phyloP scores from a whole-genome alignment of 495 filamentous ascomycete genomes.

The Hamigera avellanea region DNA sequence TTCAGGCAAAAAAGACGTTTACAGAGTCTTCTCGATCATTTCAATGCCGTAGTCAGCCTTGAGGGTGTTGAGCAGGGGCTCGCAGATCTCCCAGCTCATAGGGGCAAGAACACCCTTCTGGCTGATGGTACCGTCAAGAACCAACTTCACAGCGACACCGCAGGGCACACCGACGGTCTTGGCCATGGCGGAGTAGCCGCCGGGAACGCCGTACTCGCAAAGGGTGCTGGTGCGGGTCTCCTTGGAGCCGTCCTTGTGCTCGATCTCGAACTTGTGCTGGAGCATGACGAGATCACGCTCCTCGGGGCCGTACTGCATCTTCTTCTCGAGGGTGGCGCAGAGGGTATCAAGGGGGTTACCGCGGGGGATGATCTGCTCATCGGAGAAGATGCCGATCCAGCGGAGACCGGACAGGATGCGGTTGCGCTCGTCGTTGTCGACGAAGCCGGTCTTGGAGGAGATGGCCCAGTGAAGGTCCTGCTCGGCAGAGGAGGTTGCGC shows the following conservation, averaged over 20 bases:
- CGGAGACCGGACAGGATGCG: conserved; percentile 65
- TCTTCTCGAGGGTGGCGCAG: conserved; percentile 79
- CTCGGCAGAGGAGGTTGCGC: conserved; percentile 47
- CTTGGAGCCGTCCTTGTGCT: conserved; percentile 61
- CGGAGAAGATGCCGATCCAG: conserved; percentile 84
- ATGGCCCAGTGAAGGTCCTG: conserved; percentile 62
- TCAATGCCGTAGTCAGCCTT: conserved; percentile 51
- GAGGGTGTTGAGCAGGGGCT: conserved; percentile 52
- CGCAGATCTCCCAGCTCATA: conserved; percentile 60
- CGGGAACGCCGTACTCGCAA: conserved; percentile 73
- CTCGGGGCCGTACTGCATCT: conserved; percentile 76
- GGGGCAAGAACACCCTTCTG: conserved; percentile 76
- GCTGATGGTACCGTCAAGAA: conserved; percentile 69
- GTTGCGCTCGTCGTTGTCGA: conserved; percentile 56
- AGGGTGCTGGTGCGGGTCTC: conserved; percentile 75
- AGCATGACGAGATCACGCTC: conserved; percentile 85
- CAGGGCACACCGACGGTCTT: conserved; percentile 62
- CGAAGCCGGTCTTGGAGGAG: conserved; percentile 62
- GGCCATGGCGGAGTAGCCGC: conserved; percentile 83
- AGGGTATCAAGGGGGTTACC: conserved; percentile 82
- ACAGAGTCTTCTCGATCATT: conserved; percentile 32
- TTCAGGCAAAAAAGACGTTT: conserved; percentile 3
- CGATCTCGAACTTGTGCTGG: conserved; percentile 89
- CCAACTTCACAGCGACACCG: conserved; percentile 60
- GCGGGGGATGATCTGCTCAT: conserved; percentile 56